Conservation (phyloP, 2,329 filamentous ascomycete genomes). For the Alternaria arbusti region DNA sequence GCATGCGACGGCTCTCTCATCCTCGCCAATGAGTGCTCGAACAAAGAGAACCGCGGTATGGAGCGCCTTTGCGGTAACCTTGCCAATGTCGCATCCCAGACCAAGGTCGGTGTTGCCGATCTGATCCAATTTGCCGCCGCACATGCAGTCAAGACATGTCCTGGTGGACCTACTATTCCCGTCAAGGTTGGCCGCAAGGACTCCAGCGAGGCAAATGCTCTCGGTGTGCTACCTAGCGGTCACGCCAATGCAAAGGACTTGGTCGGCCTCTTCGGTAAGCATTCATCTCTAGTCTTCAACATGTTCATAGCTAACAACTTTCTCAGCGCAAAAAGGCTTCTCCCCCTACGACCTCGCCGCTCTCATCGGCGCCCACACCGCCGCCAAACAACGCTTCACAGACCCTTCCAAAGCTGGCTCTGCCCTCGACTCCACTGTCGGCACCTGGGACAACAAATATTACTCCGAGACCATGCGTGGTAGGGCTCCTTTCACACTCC, state of each 20-base stretch:
- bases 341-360: constrained; percentile 46
- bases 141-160: constrained; percentile 47
- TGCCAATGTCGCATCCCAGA: constrained; percentile 49
- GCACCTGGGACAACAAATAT: constrained; percentile 47
- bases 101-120: constrained; percentile 44
- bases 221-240: constrained; percentile 32
- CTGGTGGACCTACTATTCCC: constrained; percentile 41
- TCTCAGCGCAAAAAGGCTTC: constrained; percentile 44
- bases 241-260: constrained; percentile 23
- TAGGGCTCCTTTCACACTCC: constrained; percentile 38
- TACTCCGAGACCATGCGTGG: constrained; percentile 42
- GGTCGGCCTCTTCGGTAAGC: constrained; percentile 39
- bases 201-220: constrained; percentile 27
- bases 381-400: constrained; percentile 38
- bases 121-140: constrained; percentile 49
- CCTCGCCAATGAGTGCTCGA: constrained; percentile 44
- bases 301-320: background rate
- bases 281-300: background rate
- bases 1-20: constrained; percentile 47
- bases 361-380: constrained; percentile 47
- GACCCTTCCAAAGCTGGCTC: constrained; percentile 34
- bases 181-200: constrained; percentile 45
- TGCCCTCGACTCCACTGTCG: constrained; percentile 44
- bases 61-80: constrained; percentile 51
- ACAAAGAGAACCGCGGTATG: constrained; percentile 53